Evolutionary conservation across 2,329 filamentous ascomycete species (phyloP).

Genomic region (Gaeumannomyces tritici): DNA sequence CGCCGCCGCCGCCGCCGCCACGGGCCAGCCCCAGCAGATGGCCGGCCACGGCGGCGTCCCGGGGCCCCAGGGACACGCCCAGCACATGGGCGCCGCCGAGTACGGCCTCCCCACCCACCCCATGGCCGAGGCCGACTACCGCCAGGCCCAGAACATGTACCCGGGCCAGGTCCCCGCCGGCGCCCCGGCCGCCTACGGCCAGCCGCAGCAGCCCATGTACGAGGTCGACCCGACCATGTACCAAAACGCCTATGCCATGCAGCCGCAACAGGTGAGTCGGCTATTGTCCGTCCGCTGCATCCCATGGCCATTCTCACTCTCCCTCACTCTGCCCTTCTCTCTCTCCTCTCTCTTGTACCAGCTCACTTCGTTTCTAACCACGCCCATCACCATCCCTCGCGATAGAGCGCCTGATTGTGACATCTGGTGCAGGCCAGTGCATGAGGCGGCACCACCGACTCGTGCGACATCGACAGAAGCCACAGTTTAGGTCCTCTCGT

Average conservation of each 20-base stretch:
- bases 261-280: slow-evolving; percentile 65
- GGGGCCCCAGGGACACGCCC: slow-evolving; percentile 46
- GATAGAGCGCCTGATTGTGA: too few relatives aligned
- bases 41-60: slow-evolving; percentile 43
- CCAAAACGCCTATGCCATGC: slow-evolving; percentile 62
- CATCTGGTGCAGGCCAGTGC: too few relatives aligned
- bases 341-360: background rate
- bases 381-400: background rate
- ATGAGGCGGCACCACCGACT: background rate
- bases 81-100: slow-evolving; percentile 40
- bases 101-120: slow-evolving; percentile 48
- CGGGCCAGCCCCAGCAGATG: slow-evolving; percentile 38
- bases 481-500: background rate
- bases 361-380: background rate
- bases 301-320: too few relatives aligned
- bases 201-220: slow-evolving; percentile 73
- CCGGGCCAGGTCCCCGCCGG: slow-evolving; percentile 67
- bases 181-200: slow-evolving; percentile 62
- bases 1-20: slow-evolving; percentile 21
- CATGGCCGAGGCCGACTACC: slow-evolving; percentile 68
- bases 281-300: background rate
- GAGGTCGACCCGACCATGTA: slow-evolving; percentile 75
- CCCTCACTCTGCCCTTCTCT: too few relatives aligned
- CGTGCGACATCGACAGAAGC: background rate
- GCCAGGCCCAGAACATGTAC: slow-evolving; percentile 73